Evolutionary conservation across 805 yeast species (phyloP), one percentile per base, ranked within the genome.

Genomic region (Cyberlindnera japonica): DNA sequence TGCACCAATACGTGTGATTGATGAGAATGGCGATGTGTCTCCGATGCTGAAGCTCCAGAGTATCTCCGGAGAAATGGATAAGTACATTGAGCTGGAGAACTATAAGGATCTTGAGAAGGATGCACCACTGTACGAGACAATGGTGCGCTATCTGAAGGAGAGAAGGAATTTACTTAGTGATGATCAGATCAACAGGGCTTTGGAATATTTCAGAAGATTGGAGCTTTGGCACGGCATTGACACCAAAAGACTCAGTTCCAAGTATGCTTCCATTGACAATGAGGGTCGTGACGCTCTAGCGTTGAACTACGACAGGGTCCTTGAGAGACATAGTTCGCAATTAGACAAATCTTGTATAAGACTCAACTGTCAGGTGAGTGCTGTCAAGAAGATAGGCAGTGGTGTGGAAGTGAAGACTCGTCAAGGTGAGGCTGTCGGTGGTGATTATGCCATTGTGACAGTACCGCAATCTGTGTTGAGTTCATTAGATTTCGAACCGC

Each of bases 171-270:
- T 73, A n/a, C 60, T 84, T 21, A 68, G 79, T 0, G 55, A 61
- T 23, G 72, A 63, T 3, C 91, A 82, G 52, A 67, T 66, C 11
- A 50, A 54, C n/a, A 71, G 67, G 49, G 72, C 76, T 5, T 73
- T 77, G 2, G 76, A 79, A 44, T 54, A 74, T 38, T 56, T 73
- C 13, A 67, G 95, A 49, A 67, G 68, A 38, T 38, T 77, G 35
- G 96, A 89, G 59, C 64, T 83, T 20, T 88, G 95, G 91, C 83
- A 79, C 57, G 96, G 95, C 1, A 67, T 82, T 22, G 71, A 81
- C 19, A 79, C 88, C 79, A 74, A 72, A 16, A 59, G 62, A 16
- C 69, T 83, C 55, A 83, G 95, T 51, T 81, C 83, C 3, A 81
- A 81, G 49, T 81, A 75, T 54, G 72, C 88, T 1, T 60, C 73